Evolutionary conservation across 176 grass and related monocot species (phyloP).

Genomic region (Urochloa ruziziensis): DNA sequence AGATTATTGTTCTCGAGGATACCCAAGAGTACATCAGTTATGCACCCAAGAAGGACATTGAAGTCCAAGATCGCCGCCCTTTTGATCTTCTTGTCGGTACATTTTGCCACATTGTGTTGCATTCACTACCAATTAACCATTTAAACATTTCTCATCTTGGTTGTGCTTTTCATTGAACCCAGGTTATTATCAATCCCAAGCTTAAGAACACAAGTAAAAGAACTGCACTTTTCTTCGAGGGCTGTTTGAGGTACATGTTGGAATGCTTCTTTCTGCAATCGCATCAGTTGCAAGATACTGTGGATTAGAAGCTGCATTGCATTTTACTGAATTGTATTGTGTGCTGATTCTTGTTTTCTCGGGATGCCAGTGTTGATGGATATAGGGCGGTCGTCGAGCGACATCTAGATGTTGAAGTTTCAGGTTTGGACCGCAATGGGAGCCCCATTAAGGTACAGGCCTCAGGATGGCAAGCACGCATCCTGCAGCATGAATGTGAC

Average conservation of each 20-base stretch:
- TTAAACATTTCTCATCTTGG: conserved; percentile 12
- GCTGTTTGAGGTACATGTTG: conserved; percentile 76
- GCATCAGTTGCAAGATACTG: background rate
- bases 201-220: conserved; percentile 67
- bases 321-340: background rate
- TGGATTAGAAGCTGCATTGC: background rate
- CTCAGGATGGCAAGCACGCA: conserved; percentile 89
- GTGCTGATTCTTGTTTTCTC: conserved; percentile 19
- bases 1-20: conserved; percentile 96
- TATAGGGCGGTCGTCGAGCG: conserved; percentile 75
- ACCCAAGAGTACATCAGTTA: conserved; percentile 92
- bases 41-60: conserved; percentile 60
- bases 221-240: conserved; percentile 84
- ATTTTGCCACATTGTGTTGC: conserved; percentile 5
- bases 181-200: conserved; percentile 92
- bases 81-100: conserved; percentile 83
- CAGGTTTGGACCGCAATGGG: conserved; percentile 72
- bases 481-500: conserved; percentile 93
- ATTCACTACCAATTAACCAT: background rate
- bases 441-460: conserved; percentile 67
- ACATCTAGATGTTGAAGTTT: conserved; percentile 86
- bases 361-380: conserved; percentile 70
- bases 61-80: conserved; percentile 68
- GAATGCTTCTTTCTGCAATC: conserved; percentile 9
- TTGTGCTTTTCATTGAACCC: conserved; percentile 16